Evolutionary conservation across 192 early-diverging fungal genomes (phyloP).

Genomic region (Coemansia sp.): DNA sequence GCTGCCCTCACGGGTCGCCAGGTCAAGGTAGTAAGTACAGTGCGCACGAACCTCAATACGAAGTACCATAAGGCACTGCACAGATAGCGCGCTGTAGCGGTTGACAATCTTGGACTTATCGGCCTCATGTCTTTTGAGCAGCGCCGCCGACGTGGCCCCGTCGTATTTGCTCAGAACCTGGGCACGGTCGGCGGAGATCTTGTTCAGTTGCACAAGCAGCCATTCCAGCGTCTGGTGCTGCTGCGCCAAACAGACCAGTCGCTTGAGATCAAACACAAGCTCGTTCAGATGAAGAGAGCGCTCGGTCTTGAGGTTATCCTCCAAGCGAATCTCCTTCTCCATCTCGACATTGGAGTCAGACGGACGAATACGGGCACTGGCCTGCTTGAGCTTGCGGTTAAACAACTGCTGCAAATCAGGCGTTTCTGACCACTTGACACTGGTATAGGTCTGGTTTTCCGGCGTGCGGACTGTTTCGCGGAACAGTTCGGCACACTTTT

Average conservation of each 20-base stretch:
- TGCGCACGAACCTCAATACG: constrained; percentile 84
- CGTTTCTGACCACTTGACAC: constrained; percentile 64
- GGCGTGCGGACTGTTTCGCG: constrained; percentile 48
- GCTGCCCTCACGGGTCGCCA: constrained; percentile 88
- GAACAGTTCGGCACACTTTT: constrained; percentile 44
- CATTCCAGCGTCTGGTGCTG: constrained; percentile 83
- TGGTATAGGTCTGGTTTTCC: constrained; percentile 43
- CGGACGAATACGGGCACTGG: constrained; percentile 11
- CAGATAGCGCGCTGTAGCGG: constrained; percentile 72
- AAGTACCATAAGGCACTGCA: constrained; percentile 77
- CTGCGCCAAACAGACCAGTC: constrained; percentile 67
- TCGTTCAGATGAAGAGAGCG: constrained; percentile 74
- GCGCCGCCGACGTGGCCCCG: constrained; percentile 54
- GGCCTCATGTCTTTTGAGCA: constrained; percentile 50
- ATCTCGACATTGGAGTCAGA: constrained; percentile 11
- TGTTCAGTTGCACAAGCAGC: constrained; percentile 40
- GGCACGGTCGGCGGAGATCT: constrained; percentile 26
- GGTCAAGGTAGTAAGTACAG: constrained; percentile 82
- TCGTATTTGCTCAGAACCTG: constrained; percentile 32
- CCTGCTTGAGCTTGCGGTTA: constrained; percentile 48
- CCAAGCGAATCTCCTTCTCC: constrained; percentile 71
- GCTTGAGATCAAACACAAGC: constrained; percentile 83
- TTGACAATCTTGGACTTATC: constrained; percentile 52
- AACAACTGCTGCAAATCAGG: constrained; percentile 61
- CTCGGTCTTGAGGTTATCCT: constrained; percentile 77